phyloP scores from a whole-genome alignment of 2,329 filamentous ascomycete species.

The Exophiala lecanii-corni region DNA sequence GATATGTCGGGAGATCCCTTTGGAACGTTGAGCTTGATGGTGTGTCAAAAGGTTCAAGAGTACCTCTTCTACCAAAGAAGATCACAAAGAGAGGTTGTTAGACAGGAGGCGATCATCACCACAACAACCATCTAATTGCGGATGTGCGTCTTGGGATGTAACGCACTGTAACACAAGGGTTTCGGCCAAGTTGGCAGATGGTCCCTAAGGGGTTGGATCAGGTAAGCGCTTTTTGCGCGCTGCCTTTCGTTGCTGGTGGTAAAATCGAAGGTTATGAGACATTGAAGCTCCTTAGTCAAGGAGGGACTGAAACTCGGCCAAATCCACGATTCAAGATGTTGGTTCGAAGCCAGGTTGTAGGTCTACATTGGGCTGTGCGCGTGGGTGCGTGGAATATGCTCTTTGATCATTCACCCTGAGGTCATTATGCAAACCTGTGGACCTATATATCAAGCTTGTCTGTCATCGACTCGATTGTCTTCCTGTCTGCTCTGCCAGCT shows the following conservation, averaged over 20 bases:
- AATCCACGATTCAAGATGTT: neutral
- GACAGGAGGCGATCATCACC: slow-evolving; percentile 16
- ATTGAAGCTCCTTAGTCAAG: slow-evolving; percentile 22
- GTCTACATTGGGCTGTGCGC: slow-evolving; percentile 20
- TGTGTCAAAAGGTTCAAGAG: too few relatives aligned
- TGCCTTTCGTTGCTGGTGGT: slow-evolving; percentile 17
- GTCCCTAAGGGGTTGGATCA: slow-evolving; percentile 17
- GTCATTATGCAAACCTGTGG: too few relatives aligned
- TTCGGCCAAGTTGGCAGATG: slow-evolving; percentile 12
- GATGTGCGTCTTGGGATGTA: slow-evolving; percentile 11
- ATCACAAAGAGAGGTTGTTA: too few relatives aligned
- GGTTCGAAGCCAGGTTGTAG: neutral
- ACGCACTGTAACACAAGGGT: slow-evolving; percentile 20
- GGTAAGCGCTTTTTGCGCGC: slow-evolving; percentile 24
- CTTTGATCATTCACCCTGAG: slow-evolving; percentile 7
- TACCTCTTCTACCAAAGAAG: too few relatives aligned
- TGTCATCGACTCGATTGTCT: slow-evolving; percentile 1
- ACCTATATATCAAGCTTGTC: slow-evolving; percentile 21
- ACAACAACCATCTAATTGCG: slow-evolving; percentile 15
- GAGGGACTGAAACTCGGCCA: too few relatives aligned
- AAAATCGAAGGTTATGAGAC: slow-evolving; percentile 15
- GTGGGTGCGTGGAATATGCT: slow-evolving; percentile 8
- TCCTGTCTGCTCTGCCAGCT: slow-evolving; percentile 5
- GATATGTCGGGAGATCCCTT: too few relatives aligned
- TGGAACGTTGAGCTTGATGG: too few relatives aligned